Conservation (phyloP, 225 moss, liverwort and hornwort genomes). For the Pleurozium schreberi region DNA sequence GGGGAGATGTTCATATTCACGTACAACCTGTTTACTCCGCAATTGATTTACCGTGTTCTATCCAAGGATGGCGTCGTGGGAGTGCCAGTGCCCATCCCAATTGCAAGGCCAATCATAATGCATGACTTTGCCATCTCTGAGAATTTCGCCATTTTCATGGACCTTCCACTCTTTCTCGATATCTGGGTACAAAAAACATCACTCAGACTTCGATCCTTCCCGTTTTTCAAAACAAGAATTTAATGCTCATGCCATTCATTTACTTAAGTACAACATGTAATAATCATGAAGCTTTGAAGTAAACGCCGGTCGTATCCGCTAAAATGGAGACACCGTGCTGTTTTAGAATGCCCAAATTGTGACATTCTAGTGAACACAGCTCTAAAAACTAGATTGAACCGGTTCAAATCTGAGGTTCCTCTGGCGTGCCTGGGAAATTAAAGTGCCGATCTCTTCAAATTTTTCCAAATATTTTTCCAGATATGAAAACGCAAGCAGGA, state of each 20-base stretch:
- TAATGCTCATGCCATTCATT: background rate
- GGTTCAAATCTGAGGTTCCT: background rate
- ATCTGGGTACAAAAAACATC: background rate
- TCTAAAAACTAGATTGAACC: background rate
- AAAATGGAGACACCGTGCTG: background rate
- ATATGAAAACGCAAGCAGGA: background rate
- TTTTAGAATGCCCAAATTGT: background rate
- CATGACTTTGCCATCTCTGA: conserved; percentile 70
- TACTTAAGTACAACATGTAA: too few species aligned
- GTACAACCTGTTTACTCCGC: conserved; percentile 7
- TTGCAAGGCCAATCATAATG: conserved; percentile 54
- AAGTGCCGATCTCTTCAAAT: background rate
- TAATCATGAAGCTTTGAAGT: background rate
- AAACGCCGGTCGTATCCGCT: background rate
- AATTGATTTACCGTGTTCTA: conserved; percentile 41
- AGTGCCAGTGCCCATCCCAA: conserved; percentile 36
- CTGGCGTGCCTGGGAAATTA: too few species aligned
- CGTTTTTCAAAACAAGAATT: background rate
- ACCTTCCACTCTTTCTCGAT: background rate
- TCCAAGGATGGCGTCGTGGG: conserved; percentile 59
- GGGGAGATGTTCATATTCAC: conserved; percentile 77
- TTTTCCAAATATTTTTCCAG: background rate
- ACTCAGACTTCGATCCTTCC: background rate
- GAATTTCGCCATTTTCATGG: background rate
- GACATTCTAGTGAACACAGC: background rate